phyloP scores from a whole-genome alignment of 1,284 basidiomycete species.

The Tetrapyrgos nigripes region DNA sequence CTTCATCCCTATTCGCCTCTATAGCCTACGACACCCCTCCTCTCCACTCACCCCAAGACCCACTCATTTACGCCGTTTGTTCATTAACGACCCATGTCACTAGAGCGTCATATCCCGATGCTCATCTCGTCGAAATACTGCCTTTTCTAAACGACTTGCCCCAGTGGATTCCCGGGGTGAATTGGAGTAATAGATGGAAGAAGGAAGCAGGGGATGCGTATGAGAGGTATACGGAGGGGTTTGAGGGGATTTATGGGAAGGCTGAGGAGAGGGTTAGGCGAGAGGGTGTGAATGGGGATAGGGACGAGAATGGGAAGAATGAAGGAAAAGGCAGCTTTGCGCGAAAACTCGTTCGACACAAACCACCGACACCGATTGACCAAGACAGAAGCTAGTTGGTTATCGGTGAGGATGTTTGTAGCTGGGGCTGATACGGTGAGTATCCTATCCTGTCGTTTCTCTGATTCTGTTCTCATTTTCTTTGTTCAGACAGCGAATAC shows the following conservation, averaged over 20 bases:
- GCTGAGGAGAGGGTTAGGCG: background rate
- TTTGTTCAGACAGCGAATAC: background rate
- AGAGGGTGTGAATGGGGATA: too few relatives aligned
- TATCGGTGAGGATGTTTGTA: background rate
- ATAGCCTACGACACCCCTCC: constrained; percentile 9
- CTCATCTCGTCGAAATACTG: constrained; percentile 15
- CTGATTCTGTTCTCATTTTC: too few relatives aligned
- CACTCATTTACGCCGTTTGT: background rate
- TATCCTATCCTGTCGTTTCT: too few relatives aligned
- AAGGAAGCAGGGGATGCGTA: constrained; percentile 17
- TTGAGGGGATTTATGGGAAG: constrained; percentile 1
- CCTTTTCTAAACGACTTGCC: constrained; percentile 19
- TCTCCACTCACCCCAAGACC: background rate
- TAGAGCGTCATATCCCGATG: background rate
- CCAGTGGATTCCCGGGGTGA: constrained; percentile 27
- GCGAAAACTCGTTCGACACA: background rate
- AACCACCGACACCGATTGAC: background rate
- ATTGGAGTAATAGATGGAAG: constrained; percentile 18
- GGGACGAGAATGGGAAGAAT: background rate
- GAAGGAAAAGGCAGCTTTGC: background rate
- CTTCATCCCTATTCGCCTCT: background rate
- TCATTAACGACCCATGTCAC: background rate
- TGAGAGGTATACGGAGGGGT: constrained; percentile 15
- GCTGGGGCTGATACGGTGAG: background rate
- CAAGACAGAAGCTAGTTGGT: background rate